These are phyloP conservation scores for Phialemonium atrogriseum DNA, from an alignment of 2,329 filamentous ascomycete genomes.

Conservation along the genomic window DNA sequence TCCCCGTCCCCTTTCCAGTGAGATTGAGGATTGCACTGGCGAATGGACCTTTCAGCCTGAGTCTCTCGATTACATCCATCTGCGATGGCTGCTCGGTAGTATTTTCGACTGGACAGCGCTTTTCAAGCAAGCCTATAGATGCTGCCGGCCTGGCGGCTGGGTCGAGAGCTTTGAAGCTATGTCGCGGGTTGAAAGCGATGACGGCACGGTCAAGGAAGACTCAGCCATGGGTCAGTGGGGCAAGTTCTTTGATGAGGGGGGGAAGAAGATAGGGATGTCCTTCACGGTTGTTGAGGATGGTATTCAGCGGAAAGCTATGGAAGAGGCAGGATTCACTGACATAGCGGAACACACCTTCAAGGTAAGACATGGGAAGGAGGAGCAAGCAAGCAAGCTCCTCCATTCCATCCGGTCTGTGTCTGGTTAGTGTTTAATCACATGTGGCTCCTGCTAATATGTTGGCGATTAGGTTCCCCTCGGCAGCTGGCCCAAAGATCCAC, in stretches of 20 bases:
- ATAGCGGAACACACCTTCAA: constrained; percentile 1
- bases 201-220: constrained; percentile 1
- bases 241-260: constrained; percentile 4
- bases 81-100: constrained; percentile 39
- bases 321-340: constrained; percentile 6
- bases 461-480: constrained; percentile 20
- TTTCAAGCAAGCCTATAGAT: neutral
- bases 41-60: constrained; percentile 32
- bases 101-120: constrained; percentile 39
- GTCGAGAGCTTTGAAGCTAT: neutral
- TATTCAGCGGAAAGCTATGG: constrained; percentile 1
- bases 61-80: constrained; percentile 48
- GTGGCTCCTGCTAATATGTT: too few species aligned
- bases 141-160: constrained; percentile 30
- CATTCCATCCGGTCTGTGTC: neutral
- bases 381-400: too few species aligned
- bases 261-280: neutral
- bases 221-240: constrained; percentile 5
- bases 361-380: too few species aligned
- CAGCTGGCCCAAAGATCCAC: constrained; percentile 24
- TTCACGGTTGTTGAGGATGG: neutral
- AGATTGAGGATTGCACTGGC: neutral
- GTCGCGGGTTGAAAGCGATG: constrained; percentile 1
- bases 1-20: too few species aligned
- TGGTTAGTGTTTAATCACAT: too few species aligned